Percentiles rank a stretch among this genome's conserved stretches.
Conservation (phyloP, 2,329 filamentous ascomycete species). For the Colletotrichum gigasporum region DNA sequence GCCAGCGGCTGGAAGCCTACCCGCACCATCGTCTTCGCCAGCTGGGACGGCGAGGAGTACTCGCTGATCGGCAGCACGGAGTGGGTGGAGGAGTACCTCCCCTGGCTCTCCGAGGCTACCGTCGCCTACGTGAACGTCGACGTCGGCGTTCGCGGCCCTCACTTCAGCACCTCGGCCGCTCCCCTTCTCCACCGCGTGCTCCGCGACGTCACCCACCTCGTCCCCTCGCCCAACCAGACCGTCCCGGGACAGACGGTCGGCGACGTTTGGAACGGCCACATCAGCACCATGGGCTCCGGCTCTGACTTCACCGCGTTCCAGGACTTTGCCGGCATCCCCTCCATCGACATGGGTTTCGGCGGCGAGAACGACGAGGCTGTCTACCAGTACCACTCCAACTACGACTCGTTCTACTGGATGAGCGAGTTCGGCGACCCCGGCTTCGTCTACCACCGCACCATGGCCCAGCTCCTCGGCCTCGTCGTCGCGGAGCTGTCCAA, state of each 20-base stretch:
- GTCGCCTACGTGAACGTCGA: slow-evolving; percentile 91
- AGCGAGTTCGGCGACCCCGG: slow-evolving; percentile 77
- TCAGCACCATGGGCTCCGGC: slow-evolving; percentile 75
- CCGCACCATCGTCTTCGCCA: slow-evolving; percentile 90
- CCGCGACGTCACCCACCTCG: slow-evolving; percentile 69
- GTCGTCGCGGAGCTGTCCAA: slow-evolving; percentile 70
- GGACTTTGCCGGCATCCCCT: slow-evolving; percentile 74
- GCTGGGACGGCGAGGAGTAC: slow-evolving; percentile 87
- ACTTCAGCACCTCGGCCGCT: slow-evolving; percentile 73
- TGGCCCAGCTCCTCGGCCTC: slow-evolving; percentile 72
- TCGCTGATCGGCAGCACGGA: slow-evolving; percentile 88
- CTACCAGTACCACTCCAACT: slow-evolving; percentile 91
- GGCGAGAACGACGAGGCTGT: slow-evolving; percentile 57
- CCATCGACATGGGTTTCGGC: slow-evolving; percentile 70
- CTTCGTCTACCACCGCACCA: slow-evolving; percentile 72
- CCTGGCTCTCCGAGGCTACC: slow-evolving; percentile 78
- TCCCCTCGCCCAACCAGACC: slow-evolving; percentile 81
- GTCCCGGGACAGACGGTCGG: slow-evolving; percentile 75
- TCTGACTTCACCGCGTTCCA: slow-evolving; percentile 82
- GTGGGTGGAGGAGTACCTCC: slow-evolving; percentile 90
- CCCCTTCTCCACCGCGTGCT: slow-evolving; percentile 81
- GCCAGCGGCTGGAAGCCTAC: slow-evolving; percentile 69
- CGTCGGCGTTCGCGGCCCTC: slow-evolving; percentile 72
- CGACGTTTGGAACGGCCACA: slow-evolving; percentile 72
- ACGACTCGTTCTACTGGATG: slow-evolving; percentile 94